phyloP scores from a whole-genome alignment of 2,329 filamentous ascomycete genomes.

The Ophiostoma montium region DNA sequence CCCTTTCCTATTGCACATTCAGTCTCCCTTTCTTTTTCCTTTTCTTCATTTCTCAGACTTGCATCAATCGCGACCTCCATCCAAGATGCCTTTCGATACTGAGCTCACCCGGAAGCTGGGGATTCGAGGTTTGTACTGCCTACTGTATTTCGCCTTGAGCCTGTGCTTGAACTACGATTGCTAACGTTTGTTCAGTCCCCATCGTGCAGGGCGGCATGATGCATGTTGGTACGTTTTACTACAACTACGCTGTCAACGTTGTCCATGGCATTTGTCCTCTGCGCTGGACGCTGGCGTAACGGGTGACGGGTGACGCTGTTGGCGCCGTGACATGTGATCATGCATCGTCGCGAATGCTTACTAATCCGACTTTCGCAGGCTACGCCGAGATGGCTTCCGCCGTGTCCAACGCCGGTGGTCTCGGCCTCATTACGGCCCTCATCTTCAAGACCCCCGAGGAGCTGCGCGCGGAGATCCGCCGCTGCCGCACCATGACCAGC shows the following conservation, averaged over 20 bases:
- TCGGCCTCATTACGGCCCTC: slow-evolving; percentile 73
- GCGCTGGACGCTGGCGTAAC: too few species aligned
- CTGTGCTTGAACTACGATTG: neutral
- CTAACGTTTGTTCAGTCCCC: slow-evolving; percentile 41
- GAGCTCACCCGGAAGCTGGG: slow-evolving; percentile 43
- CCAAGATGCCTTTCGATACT: slow-evolving; percentile 40
- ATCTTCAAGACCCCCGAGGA: slow-evolving; percentile 88
- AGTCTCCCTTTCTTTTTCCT: neutral
- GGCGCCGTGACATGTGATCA: slow-evolving; percentile 2
- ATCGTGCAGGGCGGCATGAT: slow-evolving; percentile 74
- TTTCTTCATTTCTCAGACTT: neutral
- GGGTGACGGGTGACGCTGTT: neutral
- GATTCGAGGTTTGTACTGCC: slow-evolving; percentile 26
- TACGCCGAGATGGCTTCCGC: slow-evolving; percentile 66
- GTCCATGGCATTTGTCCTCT: too few species aligned
- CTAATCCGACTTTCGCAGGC: slow-evolving; percentile 35
- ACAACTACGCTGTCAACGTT: neutral
- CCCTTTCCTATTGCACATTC: neutral
- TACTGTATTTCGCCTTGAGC: too few species aligned
- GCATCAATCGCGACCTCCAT: neutral
- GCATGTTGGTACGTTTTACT: slow-evolving; percentile 16
- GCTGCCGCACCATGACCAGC: slow-evolving; percentile 65
- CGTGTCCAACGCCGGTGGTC: slow-evolving; percentile 67
- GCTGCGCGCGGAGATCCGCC: slow-evolving; percentile 83
- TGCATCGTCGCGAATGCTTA: neutral